Evolutionary conservation across 306 rosid genomes (phyloP).

Genomic region (Gillenia trifoliata): DNA sequence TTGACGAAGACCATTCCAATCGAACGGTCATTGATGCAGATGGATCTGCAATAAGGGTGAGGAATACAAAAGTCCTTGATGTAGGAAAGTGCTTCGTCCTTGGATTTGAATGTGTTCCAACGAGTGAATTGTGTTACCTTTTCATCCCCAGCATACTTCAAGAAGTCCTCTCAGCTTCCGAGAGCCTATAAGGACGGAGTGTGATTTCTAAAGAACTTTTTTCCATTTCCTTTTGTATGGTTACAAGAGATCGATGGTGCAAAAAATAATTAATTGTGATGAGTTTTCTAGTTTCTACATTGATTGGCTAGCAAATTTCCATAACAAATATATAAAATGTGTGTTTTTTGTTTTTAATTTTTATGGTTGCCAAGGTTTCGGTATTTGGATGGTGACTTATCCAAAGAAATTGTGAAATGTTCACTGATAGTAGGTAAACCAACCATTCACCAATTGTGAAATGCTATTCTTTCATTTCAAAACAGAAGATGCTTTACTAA

Average conservation of each 20-base stretch:
- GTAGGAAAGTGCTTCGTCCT: conserved; percentile 17
- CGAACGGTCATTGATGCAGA: conserved; percentile 29
- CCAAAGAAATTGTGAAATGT: neutral
- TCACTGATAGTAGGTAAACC: neutral
- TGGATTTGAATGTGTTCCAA: conserved; percentile 25
- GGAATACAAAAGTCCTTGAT: conserved; percentile 17
- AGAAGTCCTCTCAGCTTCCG: conserved; percentile 30
- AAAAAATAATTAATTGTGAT: neutral
- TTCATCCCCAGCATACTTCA: conserved; percentile 13
- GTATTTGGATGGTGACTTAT: neutral
- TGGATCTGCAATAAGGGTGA: conserved; percentile 25
- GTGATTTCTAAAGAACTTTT: conserved; percentile 3
- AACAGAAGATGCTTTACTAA: neutral
- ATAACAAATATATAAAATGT: neutral
- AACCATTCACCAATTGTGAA: neutral
- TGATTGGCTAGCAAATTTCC: neutral
- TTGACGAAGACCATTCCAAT: conserved; percentile 17
- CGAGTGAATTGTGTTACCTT: conserved; percentile 18
- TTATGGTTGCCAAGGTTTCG: neutral
- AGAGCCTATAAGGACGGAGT: conserved; percentile 17
- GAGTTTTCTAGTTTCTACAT: neutral
- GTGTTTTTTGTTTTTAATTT: neutral
- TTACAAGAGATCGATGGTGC: neutral
- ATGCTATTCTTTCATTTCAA: neutral
- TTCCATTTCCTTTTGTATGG: neutral